A percentile compares a stretch with the other conserved stretches of the same genome.
Conservation (phyloP, 1,284 basidiomycete genomes). For the Fomitopsis pinicola region DNA sequence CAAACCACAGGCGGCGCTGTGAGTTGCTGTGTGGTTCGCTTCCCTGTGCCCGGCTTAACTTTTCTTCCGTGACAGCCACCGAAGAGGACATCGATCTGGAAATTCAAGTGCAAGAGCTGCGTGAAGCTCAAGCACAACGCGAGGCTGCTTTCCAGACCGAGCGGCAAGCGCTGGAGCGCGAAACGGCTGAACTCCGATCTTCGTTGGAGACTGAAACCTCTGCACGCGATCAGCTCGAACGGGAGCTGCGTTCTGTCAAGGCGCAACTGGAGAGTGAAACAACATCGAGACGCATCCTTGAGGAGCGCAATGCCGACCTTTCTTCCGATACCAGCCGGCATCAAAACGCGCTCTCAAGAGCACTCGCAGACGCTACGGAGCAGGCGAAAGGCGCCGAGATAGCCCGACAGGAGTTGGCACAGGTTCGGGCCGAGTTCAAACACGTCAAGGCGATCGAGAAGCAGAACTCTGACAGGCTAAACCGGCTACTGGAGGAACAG, state of each 20-base stretch:
- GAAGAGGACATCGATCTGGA: slow-evolving; percentile 70
- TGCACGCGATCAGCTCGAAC: slow-evolving; percentile 45
- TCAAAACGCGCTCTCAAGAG: slow-evolving; percentile 54
- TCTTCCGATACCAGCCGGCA: slow-evolving; percentile 54
- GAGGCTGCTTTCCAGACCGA: slow-evolving; percentile 54
- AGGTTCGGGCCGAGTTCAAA: slow-evolving; percentile 59
- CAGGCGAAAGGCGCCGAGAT: slow-evolving; percentile 59
- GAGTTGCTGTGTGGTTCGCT: slow-evolving; percentile 27
- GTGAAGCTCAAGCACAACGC: slow-evolving; percentile 49
- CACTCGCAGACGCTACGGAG: slow-evolving; percentile 65
- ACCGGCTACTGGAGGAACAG: slow-evolving; percentile 69
- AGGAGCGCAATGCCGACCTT: slow-evolving; percentile 65
- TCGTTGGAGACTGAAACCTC: slow-evolving; percentile 38
- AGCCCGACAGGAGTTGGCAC: slow-evolving; percentile 67
- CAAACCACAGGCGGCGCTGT: slow-evolving; percentile 65
- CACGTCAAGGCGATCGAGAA: slow-evolving; percentile 72
- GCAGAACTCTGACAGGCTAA: slow-evolving; percentile 59
- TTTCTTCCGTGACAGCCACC: slow-evolving; percentile 37
- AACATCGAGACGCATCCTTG: slow-evolving; percentile 54
- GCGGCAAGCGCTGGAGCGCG: slow-evolving; percentile 44
- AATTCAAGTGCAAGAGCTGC: slow-evolving; percentile 53
- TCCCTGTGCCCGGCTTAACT: neutral
- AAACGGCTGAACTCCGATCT: slow-evolving; percentile 48
- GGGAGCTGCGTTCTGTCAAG: slow-evolving; percentile 59
- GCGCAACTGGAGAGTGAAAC: slow-evolving; percentile 61